phyloP scores from a whole-genome alignment of 2,329 filamentous ascomycete genomes.

The Beauveria bassiana region DNA sequence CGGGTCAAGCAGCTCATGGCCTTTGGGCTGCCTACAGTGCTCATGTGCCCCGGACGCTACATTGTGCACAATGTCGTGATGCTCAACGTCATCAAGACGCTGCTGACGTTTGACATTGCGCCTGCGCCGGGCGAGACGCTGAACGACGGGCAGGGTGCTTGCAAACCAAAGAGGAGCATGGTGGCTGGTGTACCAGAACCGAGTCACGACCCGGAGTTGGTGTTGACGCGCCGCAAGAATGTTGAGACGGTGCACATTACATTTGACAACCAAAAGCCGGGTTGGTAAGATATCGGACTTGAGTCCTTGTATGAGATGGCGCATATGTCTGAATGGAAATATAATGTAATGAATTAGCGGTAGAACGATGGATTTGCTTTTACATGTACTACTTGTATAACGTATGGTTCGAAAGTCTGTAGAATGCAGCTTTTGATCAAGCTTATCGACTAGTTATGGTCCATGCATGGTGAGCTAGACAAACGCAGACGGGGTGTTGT shows the following conservation, averaged over 20 bases:
- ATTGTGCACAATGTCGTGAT: conserved; percentile 7
- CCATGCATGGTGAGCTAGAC: too few relatives aligned
- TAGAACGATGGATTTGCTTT: too few relatives aligned
- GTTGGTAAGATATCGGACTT: neutral
- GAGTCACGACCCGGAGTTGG: neutral
- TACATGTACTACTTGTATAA: too few relatives aligned
- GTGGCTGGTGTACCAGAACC: neutral
- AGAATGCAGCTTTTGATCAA: too few relatives aligned
- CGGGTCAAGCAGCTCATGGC: conserved; percentile 4
- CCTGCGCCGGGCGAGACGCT: conserved; percentile 1
- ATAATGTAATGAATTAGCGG: neutral
- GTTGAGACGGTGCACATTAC: neutral
- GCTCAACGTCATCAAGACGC: conserved; percentile 8
- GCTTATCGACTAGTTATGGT: too few relatives aligned
- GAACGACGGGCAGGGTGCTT: neutral
- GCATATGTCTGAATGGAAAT: neutral
- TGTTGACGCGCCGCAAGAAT: neutral
- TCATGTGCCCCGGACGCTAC: conserved; percentile 9
- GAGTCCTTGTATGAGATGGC: neutral
- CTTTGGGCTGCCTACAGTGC: conserved; percentile 4
- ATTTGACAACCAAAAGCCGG: conserved; percentile 8
- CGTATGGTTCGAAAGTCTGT: too few relatives aligned
- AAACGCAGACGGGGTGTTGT: too few relatives aligned
- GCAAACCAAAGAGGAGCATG: conserved; percentile 1
- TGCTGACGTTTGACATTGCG: conserved; percentile 6